Evolutionary conservation across 1,284 basidiomycete species (phyloP), one percentile per base, ranked within the genome.

Genomic region (Gastroboletus turbinatus): DNA sequence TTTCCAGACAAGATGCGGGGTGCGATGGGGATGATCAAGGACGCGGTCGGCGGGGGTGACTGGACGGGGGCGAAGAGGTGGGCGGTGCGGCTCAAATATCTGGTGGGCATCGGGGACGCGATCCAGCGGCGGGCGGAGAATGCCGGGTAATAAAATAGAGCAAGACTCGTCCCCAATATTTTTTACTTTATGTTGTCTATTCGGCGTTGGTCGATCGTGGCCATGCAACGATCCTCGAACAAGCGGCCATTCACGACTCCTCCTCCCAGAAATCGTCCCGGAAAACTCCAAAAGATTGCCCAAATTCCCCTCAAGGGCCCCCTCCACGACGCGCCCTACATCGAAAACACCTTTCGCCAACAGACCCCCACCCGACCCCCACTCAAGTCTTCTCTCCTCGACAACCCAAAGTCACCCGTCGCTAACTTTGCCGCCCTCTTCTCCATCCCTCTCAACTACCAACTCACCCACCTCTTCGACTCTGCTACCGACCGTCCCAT

Each of bases 21-120:
- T 5, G 78, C 82, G 0, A 62, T 87, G 14, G 55, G 63, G 2
- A 70, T 76, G 29, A 74, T 96, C 35, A 76, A 81, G 53, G 60
- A 58, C 0, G 74, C 85, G 1, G 83, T 93, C 11, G 79, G 72
- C 1, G 59, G 68, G 19, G 72, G 77, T 30, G 78, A 88, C 49
- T 87, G 92, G 81, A 66, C 69, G 8, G 66, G 71, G 2, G 87
- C 83, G 0, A 87, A 84, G 67, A 68, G 71, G 17, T 81, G 82
- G 11, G 82, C 88, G 14, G 82, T 94, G 27, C 80, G 87, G 63
- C 78, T 96, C 27, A 84, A 86, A 63, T 97, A 96, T 68, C 74
- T 92, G 68, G 75, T 84, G 51, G 84, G 87, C n/a, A 85, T 96
- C 23, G 79, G 84, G 39, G 74, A 79, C 13, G 92, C 94, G 7